Base-by-base conservation (phyloP, 2,329 filamentous ascomycete species). In the Huntiella abstrusa region DNA sequence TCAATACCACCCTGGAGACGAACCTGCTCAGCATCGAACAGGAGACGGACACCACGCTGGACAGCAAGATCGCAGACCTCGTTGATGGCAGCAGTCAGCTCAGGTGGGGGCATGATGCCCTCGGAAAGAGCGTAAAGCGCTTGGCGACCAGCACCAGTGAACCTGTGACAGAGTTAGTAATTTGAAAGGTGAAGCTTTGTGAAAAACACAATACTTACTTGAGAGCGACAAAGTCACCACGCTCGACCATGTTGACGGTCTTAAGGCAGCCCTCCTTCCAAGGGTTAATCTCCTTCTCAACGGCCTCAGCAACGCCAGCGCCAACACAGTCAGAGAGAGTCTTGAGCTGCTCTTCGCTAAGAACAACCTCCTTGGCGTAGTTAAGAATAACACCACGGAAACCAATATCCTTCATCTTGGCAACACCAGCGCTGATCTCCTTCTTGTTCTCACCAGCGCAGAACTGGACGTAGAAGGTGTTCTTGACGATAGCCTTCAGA, bases 401-500 rank as follows among this genome's bases (percentile, higher is more conserved):
- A 1, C 87, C 87, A 39, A 88, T 75, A 32, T 66, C 60, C 59
- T 84, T 83, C 7, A 93, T 67, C 2, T 69, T 65, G 1, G 68
- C 57, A 28, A 85, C 73, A 0, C 80, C 86, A 28, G 59, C 62
- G 37, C 67, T 65, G 2, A 92, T 80, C 60, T 94, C 83, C 1
- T 59, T 55, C 0, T 71, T 67, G 42, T 73, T 80, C 61, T 86
- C 81, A 22, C 87, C 87, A 0, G 83, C 84, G 60, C 87, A 95
- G 61, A 93, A 95, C 56, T 95, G 87, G 17, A 77, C 76, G 59
- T 94, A 94, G 55, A 94, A 86, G 0, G 84, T 92, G 57, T 77
- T 73, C 59, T 86, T 85, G 43, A 94, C 66, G 37, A 86, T 57
- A 50, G 67, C 73, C 38, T 76, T 71, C 12, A 93, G 68, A 1